A percentile compares a stretch with the other conserved stretches of the same genome.
phyloP scores from a whole-genome alignment of 495 filamentous ascomycete species.

The Tuber aestivum region DNA sequence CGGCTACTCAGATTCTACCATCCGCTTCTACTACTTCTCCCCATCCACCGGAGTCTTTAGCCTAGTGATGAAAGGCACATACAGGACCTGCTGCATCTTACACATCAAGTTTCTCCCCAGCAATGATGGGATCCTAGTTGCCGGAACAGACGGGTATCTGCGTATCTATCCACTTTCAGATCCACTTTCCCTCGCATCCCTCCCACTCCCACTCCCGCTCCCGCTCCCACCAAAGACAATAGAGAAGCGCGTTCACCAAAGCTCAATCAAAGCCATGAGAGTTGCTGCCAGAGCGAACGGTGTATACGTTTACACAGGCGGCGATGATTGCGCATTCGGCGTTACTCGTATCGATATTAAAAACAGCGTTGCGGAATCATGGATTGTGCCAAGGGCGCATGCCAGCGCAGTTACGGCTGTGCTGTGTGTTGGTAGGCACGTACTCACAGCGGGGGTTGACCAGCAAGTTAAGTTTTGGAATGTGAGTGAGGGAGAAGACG shows the following conservation, averaged over 20 bases:
- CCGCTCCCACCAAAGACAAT: constrained; percentile 15
- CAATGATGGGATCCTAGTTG: constrained; percentile 49
- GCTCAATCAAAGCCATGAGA: constrained; percentile 24
- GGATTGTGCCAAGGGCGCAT: constrained; percentile 64
- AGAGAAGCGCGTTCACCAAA: constrained; percentile 27
- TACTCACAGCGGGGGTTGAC: constrained; percentile 69
- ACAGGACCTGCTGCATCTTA: constrained; percentile 63
- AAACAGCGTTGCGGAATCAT: not conserved
- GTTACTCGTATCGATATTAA: constrained; percentile 11
- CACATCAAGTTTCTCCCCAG: constrained; percentile 44
- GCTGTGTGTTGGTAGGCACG: constrained; percentile 45
- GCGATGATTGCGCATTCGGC: constrained; percentile 34
- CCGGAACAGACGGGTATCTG: constrained; percentile 59
- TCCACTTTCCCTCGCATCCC: constrained; percentile 26
- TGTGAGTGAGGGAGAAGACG: constrained; percentile 22
- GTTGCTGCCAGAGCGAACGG: not conserved
- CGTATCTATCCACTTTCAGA: constrained; percentile 51
- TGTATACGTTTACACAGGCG: constrained; percentile 26
- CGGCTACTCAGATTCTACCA: constrained; percentile 67
- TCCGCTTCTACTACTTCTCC: constrained; percentile 61
- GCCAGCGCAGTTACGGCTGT: constrained; percentile 71
- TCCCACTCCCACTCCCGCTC: constrained; percentile 6
- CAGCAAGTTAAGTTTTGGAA: constrained; percentile 76
- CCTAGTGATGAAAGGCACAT: constrained; percentile 54
- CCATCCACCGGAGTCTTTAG: constrained; percentile 48